These are phyloP conservation scores for Sordariomycetes sp. DNA, from an alignment of 2,329 filamentous ascomycete species.

Conservation along the genomic window DNA sequence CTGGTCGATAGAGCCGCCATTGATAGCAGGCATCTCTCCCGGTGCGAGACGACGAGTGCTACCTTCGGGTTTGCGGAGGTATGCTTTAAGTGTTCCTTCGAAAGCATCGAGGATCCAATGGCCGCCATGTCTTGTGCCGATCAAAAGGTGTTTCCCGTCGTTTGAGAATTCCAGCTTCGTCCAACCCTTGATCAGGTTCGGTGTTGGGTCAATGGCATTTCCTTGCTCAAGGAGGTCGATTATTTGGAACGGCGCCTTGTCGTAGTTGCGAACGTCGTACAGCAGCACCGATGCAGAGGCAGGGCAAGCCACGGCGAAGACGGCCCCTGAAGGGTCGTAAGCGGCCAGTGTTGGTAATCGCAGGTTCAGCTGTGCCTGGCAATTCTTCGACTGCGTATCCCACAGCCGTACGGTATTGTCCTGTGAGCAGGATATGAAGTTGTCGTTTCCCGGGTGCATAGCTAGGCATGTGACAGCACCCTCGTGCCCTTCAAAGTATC, in stretches of 20 bases:
- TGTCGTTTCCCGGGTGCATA: conserved; percentile 78
- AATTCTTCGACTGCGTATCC: conserved; percentile 75
- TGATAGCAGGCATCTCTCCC: conserved; percentile 35
- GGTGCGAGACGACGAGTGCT: conserved; percentile 38
- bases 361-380: conserved; percentile 72
- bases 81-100: conserved; percentile 68
- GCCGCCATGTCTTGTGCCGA: conserved; percentile 74
- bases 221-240: conserved; percentile 66
- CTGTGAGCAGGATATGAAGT: conserved; percentile 83
- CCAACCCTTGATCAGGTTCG: conserved; percentile 64
- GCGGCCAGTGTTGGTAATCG: conserved; percentile 74
- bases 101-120: conserved; percentile 95
- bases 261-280: conserved; percentile 90
- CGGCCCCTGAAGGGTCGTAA: conserved; percentile 84
- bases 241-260: conserved; percentile 78
- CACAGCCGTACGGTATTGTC: conserved; percentile 90
- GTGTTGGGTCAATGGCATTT: conserved; percentile 35
- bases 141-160: conserved; percentile 77
- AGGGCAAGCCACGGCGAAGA: conserved; percentile 84
- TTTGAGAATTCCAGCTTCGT: conserved; percentile 93
- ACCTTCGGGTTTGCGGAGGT: conserved; percentile 51
- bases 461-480: conserved; percentile 74
- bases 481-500: conserved; percentile 91
- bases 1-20: conserved; percentile 23
- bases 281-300: conserved; percentile 71